These are phyloP conservation scores for Calonectria montana DNA, from an alignment of 2,329 filamentous ascomycete species.

Conservation along the genomic window DNA sequence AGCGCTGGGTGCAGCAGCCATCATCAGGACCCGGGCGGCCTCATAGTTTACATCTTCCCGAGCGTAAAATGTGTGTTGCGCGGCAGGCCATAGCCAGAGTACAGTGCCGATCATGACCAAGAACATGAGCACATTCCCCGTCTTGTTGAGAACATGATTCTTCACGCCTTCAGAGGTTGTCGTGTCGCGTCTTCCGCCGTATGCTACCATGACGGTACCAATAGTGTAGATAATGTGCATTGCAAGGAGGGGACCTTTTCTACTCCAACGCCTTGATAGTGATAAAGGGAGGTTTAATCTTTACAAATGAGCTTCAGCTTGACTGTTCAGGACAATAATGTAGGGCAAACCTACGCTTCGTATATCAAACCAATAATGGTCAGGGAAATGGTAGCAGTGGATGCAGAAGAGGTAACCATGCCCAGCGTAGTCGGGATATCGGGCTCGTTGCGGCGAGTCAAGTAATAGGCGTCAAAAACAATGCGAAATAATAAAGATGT, in stretches of 20 bases:
- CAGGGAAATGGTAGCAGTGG: slow-evolving; percentile 4
- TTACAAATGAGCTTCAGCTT: background rate
- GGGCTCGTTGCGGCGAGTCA: slow-evolving; percentile 6
- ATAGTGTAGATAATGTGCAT: slow-evolving; percentile 9
- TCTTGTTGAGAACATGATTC: slow-evolving; percentile 5
- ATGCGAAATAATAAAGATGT: slow-evolving; percentile 35
- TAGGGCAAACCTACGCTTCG: slow-evolving; percentile 7
- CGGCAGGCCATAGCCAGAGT: slow-evolving; percentile 5
- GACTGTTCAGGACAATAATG: background rate
- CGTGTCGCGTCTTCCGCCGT: slow-evolving; percentile 2
- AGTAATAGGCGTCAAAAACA: slow-evolving; percentile 8
- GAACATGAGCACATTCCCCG: slow-evolving; percentile 5
- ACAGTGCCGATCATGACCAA: slow-evolving; percentile 1
- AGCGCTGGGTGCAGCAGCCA: background rate
- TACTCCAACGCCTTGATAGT: background rate
- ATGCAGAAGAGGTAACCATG: slow-evolving; percentile 6
- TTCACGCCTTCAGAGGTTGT: background rate
- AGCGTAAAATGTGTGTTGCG: background rate
- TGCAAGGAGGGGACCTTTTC: background rate
- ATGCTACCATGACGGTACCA: slow-evolving; percentile 11
- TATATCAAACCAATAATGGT: slow-evolving; percentile 16
- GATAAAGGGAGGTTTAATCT: background rate
- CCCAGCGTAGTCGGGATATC: background rate
- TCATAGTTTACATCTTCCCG: slow-evolving; percentile 10
- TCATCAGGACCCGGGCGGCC: background rate